Evolutionary conservation across 2,329 filamentous ascomycete genomes (phyloP).

Genomic region (Ceratocystis alfenasii): DNA sequence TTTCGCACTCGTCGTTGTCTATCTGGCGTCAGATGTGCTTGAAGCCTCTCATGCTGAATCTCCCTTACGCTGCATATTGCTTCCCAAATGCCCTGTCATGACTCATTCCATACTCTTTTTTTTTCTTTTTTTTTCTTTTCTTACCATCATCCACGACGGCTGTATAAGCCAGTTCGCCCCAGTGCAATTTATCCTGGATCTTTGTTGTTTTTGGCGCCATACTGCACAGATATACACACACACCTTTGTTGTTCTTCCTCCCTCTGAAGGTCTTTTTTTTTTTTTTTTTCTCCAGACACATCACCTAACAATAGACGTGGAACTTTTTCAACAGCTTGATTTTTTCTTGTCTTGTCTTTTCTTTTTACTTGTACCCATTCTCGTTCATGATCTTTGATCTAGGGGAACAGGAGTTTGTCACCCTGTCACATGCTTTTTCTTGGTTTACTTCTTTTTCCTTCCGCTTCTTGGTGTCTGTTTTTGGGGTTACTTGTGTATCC

Average conservation of each 20-base stretch:
- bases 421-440: constrained; percentile 3
- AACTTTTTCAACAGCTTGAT: background rate
- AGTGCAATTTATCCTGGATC: background rate
- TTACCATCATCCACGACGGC: constrained; percentile 12
- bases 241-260: constrained; percentile 13
- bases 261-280: constrained; percentile 16
- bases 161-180: background rate
- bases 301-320: constrained; percentile 3
- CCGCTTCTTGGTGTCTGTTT: constrained; percentile 1
- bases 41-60: background rate
- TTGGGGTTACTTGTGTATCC: background rate
- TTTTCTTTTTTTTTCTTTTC: constrained; percentile 23
- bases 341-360: constrained; percentile 6
- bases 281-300: constrained; percentile 14
- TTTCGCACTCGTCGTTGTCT: background rate
- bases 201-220: constrained; percentile 7
- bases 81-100: constrained; percentile 10
- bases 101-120: constrained; percentile 4
- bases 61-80: background rate
- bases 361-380: constrained; percentile 14
- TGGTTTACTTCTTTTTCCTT: background rate
- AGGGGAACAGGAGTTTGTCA: background rate
- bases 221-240: background rate
- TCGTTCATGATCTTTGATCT: constrained; percentile 13
- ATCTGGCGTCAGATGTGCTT: background rate